A percentile compares a stretch with the other conserved stretches of the same genome.
phyloP scores from a whole-genome alignment of 768 basidiomycete genomes.

The Lentinula edodes region DNA sequence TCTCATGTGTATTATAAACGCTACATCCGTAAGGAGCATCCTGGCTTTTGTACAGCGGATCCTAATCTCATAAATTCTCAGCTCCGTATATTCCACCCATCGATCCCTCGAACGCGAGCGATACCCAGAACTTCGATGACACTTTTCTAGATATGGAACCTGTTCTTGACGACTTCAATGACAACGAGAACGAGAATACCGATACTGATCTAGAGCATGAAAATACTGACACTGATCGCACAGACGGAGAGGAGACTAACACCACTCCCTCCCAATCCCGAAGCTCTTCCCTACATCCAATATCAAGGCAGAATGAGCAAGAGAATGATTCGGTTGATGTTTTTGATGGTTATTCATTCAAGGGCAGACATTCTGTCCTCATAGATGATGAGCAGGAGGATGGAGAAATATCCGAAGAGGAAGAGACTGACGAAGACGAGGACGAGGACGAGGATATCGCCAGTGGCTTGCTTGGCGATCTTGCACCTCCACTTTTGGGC shows the following conservation, averaged over 20 bases:
- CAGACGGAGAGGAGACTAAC: slow-evolving; percentile 70
- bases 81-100: slow-evolving; percentile 92
- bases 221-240: slow-evolving; percentile 62
- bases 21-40: slow-evolving; percentile 67
- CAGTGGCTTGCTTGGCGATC: not conserved
- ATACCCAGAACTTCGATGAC: slow-evolving; percentile 97
- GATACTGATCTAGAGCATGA: slow-evolving; percentile 33
- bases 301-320: slow-evolving; percentile 14
- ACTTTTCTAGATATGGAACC: slow-evolving; percentile 96
- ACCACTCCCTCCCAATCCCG: slow-evolving; percentile 79
- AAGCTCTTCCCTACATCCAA: slow-evolving; percentile 60
- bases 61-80: slow-evolving; percentile 20
- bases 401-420: slow-evolving; percentile 33
- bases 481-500: slow-evolving; percentile 2
- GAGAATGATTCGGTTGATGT: slow-evolving; percentile 63
- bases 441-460: slow-evolving; percentile 15
- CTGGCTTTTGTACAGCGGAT: not conserved
- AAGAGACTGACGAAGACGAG: slow-evolving; percentile 32
- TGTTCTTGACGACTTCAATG: slow-evolving; percentile 73
- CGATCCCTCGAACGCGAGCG: slow-evolving; percentile 86
- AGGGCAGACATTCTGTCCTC: slow-evolving; percentile 76
- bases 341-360: slow-evolving; percentile 94
- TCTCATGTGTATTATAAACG: slow-evolving; percentile 91
- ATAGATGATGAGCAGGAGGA: slow-evolving; percentile 69
- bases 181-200: slow-evolving; percentile 57